A percentile compares a stretch with the other conserved stretches of the same genome.
phyloP scores from a whole-genome alignment of 2,329 filamentous ascomycete species.

The Aspergillus ochraceus region DNA sequence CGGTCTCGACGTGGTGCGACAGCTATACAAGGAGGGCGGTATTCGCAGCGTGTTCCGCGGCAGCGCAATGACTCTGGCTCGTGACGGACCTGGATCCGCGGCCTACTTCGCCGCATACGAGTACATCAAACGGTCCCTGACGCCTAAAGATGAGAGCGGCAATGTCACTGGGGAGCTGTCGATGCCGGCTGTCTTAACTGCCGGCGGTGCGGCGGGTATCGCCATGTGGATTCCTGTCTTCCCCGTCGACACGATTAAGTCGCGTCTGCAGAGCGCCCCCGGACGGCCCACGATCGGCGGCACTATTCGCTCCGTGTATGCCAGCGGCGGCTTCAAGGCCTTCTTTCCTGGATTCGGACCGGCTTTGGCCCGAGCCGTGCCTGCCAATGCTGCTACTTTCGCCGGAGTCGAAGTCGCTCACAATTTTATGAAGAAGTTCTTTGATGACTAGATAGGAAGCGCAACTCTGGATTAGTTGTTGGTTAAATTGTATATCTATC shows the following conservation, averaged over 20 bases:
- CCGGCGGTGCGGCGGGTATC: constrained; percentile 86
- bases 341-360: constrained; percentile 98
- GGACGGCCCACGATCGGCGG: constrained; percentile 78
- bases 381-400: constrained; percentile 95
- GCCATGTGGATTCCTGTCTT: constrained; percentile 99
- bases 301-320: constrained; percentile 80
- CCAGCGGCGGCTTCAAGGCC: constrained; percentile 76
- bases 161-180: constrained; percentile 75
- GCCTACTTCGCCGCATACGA: constrained; percentile 98
- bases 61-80: constrained; percentile 82
- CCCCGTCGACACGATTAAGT: constrained; percentile 96
- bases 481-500: constrained; percentile 4
- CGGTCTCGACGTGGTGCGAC: constrained; percentile 84
- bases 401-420: constrained; percentile 53
- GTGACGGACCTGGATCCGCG: constrained; percentile 88
- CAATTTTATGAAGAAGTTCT: constrained; percentile 51
- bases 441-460: constrained; percentile 22
- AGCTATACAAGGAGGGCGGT: constrained; percentile 89
- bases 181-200: constrained; percentile 77
- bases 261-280: constrained; percentile 84
- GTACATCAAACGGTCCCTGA: constrained; percentile 84
- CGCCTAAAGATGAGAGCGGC: constrained; percentile 75
- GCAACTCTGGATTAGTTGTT: neutral
- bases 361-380: constrained; percentile 86
- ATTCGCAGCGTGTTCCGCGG: constrained; percentile 91